Evolutionary conservation across 2,329 filamentous ascomycete genomes (phyloP), one percentile per base, ranked within the genome.

Genomic region (Aaosphaeria arxii): DNA sequence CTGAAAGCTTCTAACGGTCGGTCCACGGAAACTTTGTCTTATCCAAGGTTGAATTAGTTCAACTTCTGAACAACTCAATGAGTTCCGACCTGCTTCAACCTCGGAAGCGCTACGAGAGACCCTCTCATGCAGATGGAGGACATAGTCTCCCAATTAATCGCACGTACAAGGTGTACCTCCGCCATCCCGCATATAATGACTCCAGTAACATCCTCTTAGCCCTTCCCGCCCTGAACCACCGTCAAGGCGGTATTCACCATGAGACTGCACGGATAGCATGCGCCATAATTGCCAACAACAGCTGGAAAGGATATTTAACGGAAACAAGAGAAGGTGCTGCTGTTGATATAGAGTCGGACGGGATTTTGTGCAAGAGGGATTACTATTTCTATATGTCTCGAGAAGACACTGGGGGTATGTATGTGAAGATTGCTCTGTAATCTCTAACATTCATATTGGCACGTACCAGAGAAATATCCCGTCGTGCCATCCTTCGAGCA

Each of bases 181-280:
- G 33, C 33, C 33, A 36, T 13, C 33, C 33, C 4, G 13, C 9
- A 36, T 36, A 36, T 36, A 13, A 36, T 3, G 33, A 36, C 9
- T 13, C 17, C 17, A 24, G 13, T 36, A 13, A 11, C 33, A 36
- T 13, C 13, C 33, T 36, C 2, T 13, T 36, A 36, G 33, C 33
- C 9, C 13, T 36, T 11, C 9, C 13, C 33, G 13, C 33, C 33
- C 33, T 36, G 13, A 4, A 36, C 47, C 17, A 49, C 49, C 28
- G 46, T 45, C 38, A 40, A 53, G 13, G 45, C 48, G 1, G 48
- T 48, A 36, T 36, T 11, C 33, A 36, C 33, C 33, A 36, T 36
- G 33, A 36, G 33, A 36, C 33, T 9, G 33, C 33, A 36, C 33
- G 33, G 13, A 13, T 36, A 13, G 33, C 33, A 13, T 36, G 33